phyloP scores from a whole-genome alignment of 164 flowering plant genomes.

The Umbilicus rupestris region DNA sequence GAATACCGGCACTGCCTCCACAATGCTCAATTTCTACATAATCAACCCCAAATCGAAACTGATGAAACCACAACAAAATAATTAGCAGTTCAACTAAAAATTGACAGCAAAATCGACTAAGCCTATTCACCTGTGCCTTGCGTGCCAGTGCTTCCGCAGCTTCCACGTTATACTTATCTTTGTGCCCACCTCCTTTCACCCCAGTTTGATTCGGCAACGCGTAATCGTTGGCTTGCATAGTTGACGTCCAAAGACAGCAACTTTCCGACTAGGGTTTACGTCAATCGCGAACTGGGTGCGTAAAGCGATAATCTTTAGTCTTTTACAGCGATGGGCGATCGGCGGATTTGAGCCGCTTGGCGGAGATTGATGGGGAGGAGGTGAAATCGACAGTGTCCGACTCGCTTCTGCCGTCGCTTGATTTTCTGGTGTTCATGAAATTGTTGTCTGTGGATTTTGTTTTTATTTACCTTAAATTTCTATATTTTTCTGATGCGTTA shows the following conservation, averaged over 20 bases:
- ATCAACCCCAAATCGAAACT: not conserved
- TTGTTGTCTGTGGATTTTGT: not conserved
- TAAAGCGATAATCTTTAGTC: not conserved
- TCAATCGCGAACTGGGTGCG: not conserved
- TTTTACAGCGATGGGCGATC: not conserved
- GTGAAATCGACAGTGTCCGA: not conserved
- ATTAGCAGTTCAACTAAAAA: not conserved
- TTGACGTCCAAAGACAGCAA: not conserved
- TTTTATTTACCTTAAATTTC: no score
- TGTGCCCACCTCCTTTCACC: not conserved
- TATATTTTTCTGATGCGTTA: no score
- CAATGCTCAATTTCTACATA: conserved; percentile 51
- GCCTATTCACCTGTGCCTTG: conserved; percentile 19
- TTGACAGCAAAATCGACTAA: not conserved
- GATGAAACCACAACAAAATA: not conserved
- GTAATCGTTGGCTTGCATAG: not conserved
- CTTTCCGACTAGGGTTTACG: not conserved
- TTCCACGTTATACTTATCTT: conserved; percentile 30
- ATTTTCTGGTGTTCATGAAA: not conserved
- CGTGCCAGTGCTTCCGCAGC: conserved; percentile 26
- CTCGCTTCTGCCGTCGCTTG: not conserved
- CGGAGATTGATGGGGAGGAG: not conserved
- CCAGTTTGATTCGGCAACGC: not conserved
- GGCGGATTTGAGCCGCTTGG: not conserved
- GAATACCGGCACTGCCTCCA: conserved; percentile 70